Evolutionary conservation across 805 yeast species (phyloP).

Genomic region (Ogataea nonfermentans): DNA sequence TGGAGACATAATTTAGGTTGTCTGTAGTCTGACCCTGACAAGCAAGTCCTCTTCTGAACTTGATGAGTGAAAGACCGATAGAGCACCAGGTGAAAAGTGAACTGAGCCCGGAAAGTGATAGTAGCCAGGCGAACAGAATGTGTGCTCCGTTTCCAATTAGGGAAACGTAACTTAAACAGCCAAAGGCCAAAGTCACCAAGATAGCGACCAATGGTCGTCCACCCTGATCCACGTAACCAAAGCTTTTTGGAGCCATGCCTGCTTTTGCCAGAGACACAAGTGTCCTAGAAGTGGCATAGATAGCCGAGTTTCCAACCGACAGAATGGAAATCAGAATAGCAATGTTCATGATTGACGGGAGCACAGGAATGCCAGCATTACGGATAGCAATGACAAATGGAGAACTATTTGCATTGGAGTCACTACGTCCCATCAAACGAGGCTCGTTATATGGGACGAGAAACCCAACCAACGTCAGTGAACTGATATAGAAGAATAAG

Average conservation of each 20-base stretch:
- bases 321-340: conserved; percentile 41
- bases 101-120: conserved; percentile 49
- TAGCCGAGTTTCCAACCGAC: conserved; percentile 52
- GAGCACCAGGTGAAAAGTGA: conserved; percentile 51
- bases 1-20: conserved; percentile 43
- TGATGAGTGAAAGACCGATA: conserved; percentile 41
- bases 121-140: conserved; percentile 45
- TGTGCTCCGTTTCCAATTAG: conserved; percentile 40
- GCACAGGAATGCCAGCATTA: conserved; percentile 35
- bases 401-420: conserved; percentile 36
- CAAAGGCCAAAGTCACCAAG: conserved; percentile 38
- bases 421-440: conserved; percentile 31
- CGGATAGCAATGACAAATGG: conserved; percentile 49
- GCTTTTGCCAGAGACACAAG: conserved; percentile 45
- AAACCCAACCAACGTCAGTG: conserved; percentile 44
- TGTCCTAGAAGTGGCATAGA: conserved; percentile 57
- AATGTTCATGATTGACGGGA: conserved; percentile 41
- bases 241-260: conserved; percentile 42
- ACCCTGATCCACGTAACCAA: conserved; percentile 46
- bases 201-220: conserved; percentile 52
- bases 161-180: conserved; percentile 44
- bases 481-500: conserved; percentile 43
- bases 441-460: conserved; percentile 46
- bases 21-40: conserved; percentile 40
- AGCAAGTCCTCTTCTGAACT: conserved; percentile 46